Conservation (phyloP, 148 eudicot species). For the Beta vulgaris region DNA sequence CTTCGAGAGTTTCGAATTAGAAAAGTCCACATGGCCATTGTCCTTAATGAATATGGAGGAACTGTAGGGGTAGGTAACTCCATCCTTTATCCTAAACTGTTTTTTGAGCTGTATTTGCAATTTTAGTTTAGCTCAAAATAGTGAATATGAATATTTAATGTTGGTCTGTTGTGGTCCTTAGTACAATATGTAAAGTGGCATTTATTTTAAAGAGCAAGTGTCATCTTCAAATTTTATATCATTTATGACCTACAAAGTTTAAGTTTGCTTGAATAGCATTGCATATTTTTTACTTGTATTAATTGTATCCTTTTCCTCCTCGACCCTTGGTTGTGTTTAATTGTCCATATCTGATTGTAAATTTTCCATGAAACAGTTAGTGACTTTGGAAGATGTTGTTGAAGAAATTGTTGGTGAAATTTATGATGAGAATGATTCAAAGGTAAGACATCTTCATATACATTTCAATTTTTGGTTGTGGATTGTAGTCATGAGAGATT, state of each 20-base stretch:
- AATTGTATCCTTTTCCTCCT: neutral
- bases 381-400: conserved; percentile 95
- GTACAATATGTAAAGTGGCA: neutral
- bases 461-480: neutral
- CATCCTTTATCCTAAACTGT: neutral
- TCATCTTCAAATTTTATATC: neutral
- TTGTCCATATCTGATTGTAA: conserved; percentile 7
- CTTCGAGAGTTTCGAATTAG: conserved; percentile 97
- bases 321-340: neutral
- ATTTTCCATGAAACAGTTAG: conserved; percentile 59
- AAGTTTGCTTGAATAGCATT: neutral
- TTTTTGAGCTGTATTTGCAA: conserved; percentile 7
- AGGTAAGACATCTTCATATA: conserved; percentile 39
- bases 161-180: neutral
- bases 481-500: neutral
- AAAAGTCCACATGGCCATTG: conserved; percentile 99
- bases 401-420: conserved; percentile 99
- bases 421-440: conserved; percentile 95
- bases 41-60: conserved; percentile 97
- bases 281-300: neutral
- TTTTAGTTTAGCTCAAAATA: neutral
- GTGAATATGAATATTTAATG: neutral
- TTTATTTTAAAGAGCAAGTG: neutral
- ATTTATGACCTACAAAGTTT: neutral
- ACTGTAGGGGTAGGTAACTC: conserved; percentile 82